Conservation (phyloP, 345 rosid species). For the Balakata baccata region DNA sequence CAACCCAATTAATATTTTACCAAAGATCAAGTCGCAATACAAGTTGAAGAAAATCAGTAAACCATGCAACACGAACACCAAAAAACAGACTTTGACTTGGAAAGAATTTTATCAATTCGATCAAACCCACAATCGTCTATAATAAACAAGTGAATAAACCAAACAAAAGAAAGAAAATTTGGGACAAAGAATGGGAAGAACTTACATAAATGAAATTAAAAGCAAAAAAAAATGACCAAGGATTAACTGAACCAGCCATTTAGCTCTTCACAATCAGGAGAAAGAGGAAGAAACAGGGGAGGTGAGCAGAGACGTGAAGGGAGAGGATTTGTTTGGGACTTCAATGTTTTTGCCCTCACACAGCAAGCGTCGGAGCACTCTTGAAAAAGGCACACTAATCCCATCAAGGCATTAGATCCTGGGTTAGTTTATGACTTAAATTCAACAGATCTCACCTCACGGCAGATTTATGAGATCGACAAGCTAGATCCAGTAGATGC, state of each 20-base stretch:
- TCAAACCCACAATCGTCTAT: conserved; percentile 1
- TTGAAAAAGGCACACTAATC: conserved; percentile 46
- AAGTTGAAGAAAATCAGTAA: neutral
- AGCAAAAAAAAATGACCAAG: neutral
- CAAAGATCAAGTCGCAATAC: conserved; percentile 8
- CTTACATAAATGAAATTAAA: conserved; percentile 1
- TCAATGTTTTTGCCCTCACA: conserved; percentile 61
- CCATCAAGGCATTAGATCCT: conserved; percentile 54
- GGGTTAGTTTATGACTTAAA: conserved; percentile 51
- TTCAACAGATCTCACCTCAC: conserved; percentile 36
- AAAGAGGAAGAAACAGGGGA: neutral
- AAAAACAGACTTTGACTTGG: neutral
- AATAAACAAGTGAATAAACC: neutral
- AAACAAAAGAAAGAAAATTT: neutral
- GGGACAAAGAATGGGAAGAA: neutral
- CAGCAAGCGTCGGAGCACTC: conserved; percentile 50
- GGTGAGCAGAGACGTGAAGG: conserved; percentile 24
- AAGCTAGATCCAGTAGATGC: too few species aligned
- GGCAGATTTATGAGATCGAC: too few species aligned
- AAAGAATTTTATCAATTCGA: neutral
- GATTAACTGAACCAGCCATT: conserved; percentile 6
- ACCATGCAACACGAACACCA: neutral
- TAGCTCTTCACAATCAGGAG: conserved; percentile 9
- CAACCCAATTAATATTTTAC: conserved; percentile 4
- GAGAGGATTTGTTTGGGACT: conserved; percentile 41